Conservation (phyloP, 257 asterid species). For the Lavandula angustifolia region DNA sequence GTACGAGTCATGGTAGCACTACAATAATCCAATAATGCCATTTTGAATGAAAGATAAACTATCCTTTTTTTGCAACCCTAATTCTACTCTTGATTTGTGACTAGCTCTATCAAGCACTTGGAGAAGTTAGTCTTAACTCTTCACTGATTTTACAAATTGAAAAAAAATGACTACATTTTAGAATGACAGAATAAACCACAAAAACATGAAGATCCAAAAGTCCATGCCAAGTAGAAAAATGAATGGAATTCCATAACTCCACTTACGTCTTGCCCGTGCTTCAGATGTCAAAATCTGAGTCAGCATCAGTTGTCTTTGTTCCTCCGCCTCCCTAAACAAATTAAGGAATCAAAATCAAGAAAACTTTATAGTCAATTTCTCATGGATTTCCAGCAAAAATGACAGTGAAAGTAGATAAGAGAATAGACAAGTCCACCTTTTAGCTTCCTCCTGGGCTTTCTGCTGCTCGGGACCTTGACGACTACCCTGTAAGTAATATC, state of each 20-base stretch:
- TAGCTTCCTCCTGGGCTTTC: constrained; percentile 89
- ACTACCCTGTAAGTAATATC: constrained; percentile 57
- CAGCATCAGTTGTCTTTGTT: constrained; percentile 85
- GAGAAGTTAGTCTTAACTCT: too few species aligned
- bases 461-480: constrained; percentile 71
- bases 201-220: too few species aligned
- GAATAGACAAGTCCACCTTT: constrained; percentile 53
- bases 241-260: not conserved
- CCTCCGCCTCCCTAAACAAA: constrained; percentile 82
- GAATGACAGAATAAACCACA: too few species aligned
- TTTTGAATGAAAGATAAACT: too few species aligned
- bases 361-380: not conserved
- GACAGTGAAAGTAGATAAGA: constrained; percentile 13
- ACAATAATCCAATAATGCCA: constrained; percentile 6
- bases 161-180: too few species aligned
- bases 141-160: too few species aligned
- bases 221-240: too few species aligned
- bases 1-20: not conserved
- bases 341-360: constrained; percentile 27
- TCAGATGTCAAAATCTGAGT: constrained; percentile 71
- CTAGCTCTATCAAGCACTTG: too few species aligned
- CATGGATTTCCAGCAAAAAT: constrained; percentile 9
- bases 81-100: too few species aligned
- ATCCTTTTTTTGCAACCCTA: too few species aligned
- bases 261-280: constrained; percentile 87